Percentiles rank a stretch among this genome's conserved stretches.
Conservation (phyloP, 176 grass and related monocot species). For the Otatea glauca region DNA sequence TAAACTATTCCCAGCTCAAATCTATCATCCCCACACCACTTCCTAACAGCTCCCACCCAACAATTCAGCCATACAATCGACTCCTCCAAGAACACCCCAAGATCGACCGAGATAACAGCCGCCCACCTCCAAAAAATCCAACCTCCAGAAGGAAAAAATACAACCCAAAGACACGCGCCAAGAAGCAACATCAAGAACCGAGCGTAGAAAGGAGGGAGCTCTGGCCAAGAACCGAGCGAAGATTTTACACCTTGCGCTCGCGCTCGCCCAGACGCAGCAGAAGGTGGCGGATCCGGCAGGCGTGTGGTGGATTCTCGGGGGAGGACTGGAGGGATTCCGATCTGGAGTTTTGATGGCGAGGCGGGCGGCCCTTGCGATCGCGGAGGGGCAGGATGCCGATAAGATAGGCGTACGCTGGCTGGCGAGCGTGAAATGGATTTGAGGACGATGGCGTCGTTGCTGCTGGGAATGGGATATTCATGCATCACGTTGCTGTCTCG, state of each 20-base stretch:
- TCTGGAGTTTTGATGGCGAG: neutral
- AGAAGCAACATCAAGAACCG: slow-evolving; percentile 15
- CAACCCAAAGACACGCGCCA: neutral
- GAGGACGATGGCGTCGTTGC: no score
- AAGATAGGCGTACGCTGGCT: neutral
- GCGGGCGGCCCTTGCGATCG: slow-evolving; percentile 27
- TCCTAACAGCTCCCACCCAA: neutral
- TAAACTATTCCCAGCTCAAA: neutral
- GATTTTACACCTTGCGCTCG: neutral
- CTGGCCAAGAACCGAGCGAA: neutral
- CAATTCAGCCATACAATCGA: neutral
- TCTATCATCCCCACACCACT: neutral
- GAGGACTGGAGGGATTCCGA: slow-evolving; percentile 4
- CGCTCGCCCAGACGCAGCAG: neutral
- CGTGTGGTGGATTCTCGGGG: neutral
- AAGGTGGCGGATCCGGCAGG: slow-evolving; percentile 32
- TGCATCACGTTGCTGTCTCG: no score
- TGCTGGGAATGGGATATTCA: no score
- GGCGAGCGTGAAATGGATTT: neutral
- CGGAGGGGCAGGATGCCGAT: neutral
- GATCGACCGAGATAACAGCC: neutral
- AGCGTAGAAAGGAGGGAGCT: neutral
- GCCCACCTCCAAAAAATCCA: neutral
- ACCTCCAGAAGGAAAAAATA: neutral
- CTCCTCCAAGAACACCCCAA: neutral